phyloP scores from a whole-genome alignment of 2,329 filamentous ascomycete genomes.

The Fusarium avenaceum region DNA sequence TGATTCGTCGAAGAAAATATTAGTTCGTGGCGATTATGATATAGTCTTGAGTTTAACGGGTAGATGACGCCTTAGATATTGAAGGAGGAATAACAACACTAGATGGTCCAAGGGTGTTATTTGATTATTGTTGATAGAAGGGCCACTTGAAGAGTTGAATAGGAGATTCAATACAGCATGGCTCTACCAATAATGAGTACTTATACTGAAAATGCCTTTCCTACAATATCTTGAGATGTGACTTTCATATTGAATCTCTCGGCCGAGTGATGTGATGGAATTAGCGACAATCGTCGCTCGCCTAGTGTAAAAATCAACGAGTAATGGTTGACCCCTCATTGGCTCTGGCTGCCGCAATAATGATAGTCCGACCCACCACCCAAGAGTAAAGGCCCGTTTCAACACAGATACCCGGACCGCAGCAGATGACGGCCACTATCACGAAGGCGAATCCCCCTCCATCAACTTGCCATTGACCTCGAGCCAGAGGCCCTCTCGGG shows the following conservation, averaged over 20 bases:
- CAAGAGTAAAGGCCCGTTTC: conserved; percentile 52
- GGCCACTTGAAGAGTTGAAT: accelerated
- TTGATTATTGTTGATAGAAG: neutral
- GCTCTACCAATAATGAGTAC: neutral
- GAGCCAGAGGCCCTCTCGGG: conserved; percentile 54
- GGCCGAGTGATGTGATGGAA: conserved; percentile 23
- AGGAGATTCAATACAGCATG: neutral
- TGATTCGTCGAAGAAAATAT: neutral
- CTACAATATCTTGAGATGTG: neutral
- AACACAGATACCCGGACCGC: conserved; percentile 44
- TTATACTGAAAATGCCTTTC: neutral
- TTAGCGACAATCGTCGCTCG: conserved; percentile 20
- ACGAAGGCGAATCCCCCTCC: conserved; percentile 51
- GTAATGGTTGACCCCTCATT: conserved; percentile 51
- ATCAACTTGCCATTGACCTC: conserved; percentile 54
- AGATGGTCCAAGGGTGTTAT: neutral
- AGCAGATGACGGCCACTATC: conserved; percentile 53
- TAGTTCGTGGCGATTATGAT: conserved; percentile 10
- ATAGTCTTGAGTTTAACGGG: neutral
- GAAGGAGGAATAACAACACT: neutral
- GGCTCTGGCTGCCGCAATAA: conserved; percentile 50
- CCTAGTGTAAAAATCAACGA: conserved; percentile 43
- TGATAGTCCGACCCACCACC: conserved; percentile 51
- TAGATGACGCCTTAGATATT: conserved; percentile 33
- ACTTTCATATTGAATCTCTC: conserved; percentile 2